These are phyloP conservation scores for Mortierella sp. DNA, from an alignment of 371 early-diverging fungal genomes.

Conservation along the genomic window DNA sequence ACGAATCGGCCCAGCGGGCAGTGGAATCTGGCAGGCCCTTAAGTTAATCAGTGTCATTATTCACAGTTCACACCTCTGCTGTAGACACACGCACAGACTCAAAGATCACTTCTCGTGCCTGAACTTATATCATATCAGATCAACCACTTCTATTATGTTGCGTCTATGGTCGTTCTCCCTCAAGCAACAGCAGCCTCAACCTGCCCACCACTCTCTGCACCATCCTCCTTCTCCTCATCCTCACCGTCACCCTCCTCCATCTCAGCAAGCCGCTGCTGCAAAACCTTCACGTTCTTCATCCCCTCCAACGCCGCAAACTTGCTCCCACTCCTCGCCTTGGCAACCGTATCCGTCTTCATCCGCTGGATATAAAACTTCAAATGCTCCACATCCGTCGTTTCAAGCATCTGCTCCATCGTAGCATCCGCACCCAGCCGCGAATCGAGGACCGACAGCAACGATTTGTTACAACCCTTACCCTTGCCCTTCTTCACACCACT, in stretches of 20 bases:
- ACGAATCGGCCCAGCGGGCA: background rate
- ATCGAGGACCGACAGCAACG: background rate
- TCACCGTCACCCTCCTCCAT: conserved; percentile 16
- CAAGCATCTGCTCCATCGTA: conserved; percentile 42
- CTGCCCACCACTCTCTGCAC: background rate
- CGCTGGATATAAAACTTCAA: conserved; percentile 44
- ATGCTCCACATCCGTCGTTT: conserved; percentile 19
- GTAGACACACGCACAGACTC: background rate
- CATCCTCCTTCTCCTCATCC: conserved; percentile 6
- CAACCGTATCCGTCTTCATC: conserved; percentile 51
- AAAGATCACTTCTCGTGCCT: background rate
- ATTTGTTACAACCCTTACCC: background rate
- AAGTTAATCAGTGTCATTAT: background rate
- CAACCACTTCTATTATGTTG: background rate
- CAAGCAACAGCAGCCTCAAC: background rate
- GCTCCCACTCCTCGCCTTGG: conserved; percentile 45
- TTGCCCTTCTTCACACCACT: background rate
- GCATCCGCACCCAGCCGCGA: conserved; percentile 27
- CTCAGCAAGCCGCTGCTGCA: conserved; percentile 39
- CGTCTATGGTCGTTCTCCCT: background rate
- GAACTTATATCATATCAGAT: background rate
- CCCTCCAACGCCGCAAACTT: conserved; percentile 54
- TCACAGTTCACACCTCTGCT: background rate
- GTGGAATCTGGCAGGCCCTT: background rate
- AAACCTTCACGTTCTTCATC: conserved; percentile 51